Evolutionary conservation across 768 basidiomycete species (phyloP).

Genomic region (Pulveroboletus ravenelii): DNA sequence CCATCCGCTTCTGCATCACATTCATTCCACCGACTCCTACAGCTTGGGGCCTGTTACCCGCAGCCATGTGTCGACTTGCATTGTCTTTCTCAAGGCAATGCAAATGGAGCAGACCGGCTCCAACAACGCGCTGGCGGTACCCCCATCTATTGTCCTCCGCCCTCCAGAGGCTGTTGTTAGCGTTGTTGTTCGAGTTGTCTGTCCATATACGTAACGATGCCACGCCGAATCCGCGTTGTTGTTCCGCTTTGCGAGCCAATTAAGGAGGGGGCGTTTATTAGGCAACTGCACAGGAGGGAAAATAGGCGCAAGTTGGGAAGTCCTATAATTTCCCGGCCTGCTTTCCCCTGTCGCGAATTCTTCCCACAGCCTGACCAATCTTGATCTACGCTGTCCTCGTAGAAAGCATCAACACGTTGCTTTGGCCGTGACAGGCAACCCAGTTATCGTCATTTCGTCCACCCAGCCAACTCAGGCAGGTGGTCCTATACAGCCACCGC

Average conservation of each 20-base stretch:
- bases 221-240: slow-evolving; percentile 25
- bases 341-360: slow-evolving; percentile 7
- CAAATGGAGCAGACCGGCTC: neutral
- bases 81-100: slow-evolving; percentile 10
- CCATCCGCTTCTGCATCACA: slow-evolving; percentile 12
- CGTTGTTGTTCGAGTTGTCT: slow-evolving; percentile 6
- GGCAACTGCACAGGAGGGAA: neutral
- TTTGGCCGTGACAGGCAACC: slow-evolving; percentile 29
- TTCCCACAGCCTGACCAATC: slow-evolving; percentile 23
- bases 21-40: slow-evolving; percentile 21
- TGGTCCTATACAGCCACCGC: slow-evolving; percentile 31
- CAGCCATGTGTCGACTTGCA: neutral
- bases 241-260: slow-evolving; percentile 1
- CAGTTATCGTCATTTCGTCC: slow-evolving; percentile 23
- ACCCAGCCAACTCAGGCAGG: slow-evolving; percentile 29
- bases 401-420: slow-evolving; percentile 32
- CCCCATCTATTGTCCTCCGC: slow-evolving; percentile 12
- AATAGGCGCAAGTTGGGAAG: neutral
- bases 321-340: slow-evolving; percentile 11
- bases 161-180: neutral
- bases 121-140: too few relatives aligned
- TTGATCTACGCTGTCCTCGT: slow-evolving; percentile 29
- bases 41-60: slow-evolving; percentile 9
- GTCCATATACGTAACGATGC: slow-evolving; percentile 24
- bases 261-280: neutral